Evolutionary conservation across 495 filamentous ascomycete genomes (phyloP).

Genomic region (Platismatia glauca): DNA sequence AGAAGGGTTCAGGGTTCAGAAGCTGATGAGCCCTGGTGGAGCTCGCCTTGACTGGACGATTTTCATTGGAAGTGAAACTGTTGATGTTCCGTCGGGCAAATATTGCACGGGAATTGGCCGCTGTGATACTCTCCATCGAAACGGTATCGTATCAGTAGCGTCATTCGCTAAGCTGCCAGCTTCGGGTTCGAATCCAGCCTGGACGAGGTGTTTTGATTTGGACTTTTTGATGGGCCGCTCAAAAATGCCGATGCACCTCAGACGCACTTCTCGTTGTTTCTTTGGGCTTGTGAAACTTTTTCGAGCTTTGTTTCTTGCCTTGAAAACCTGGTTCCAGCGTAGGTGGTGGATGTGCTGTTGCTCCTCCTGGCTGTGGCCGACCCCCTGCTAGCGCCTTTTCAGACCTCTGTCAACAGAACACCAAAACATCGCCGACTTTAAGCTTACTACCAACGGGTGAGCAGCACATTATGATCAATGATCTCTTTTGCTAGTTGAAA

Average conservation of each 20-base stretch:
- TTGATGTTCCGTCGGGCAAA: neutral
- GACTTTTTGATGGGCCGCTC: neutral
- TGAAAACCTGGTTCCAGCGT: neutral
- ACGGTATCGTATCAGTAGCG: conserved; percentile 2
- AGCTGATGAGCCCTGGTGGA: neutral
- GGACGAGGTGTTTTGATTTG: neutral
- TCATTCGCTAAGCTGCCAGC: neutral
- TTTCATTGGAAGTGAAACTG: neutral
- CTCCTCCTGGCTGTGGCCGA: neutral
- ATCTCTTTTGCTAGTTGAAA: neutral
- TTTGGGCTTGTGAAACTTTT: neutral
- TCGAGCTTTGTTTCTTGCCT: neutral
- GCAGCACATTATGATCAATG: neutral
- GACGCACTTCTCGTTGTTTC: neutral
- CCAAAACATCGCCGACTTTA: neutral
- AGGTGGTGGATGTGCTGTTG: neutral
- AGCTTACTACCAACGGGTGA: neutral
- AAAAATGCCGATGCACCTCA: neutral
- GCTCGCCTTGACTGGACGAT: neutral
- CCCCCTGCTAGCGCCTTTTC: neutral
- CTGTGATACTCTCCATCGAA: neutral
- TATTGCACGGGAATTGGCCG: neutral
- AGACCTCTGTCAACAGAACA: neutral
- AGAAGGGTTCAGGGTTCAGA: too few species aligned
- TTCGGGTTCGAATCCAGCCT: neutral